Percentiles rank a stretch among this genome's conserved stretches.
phyloP scores from a whole-genome alignment of 129 eudicot species.

The Arctium minus region DNA sequence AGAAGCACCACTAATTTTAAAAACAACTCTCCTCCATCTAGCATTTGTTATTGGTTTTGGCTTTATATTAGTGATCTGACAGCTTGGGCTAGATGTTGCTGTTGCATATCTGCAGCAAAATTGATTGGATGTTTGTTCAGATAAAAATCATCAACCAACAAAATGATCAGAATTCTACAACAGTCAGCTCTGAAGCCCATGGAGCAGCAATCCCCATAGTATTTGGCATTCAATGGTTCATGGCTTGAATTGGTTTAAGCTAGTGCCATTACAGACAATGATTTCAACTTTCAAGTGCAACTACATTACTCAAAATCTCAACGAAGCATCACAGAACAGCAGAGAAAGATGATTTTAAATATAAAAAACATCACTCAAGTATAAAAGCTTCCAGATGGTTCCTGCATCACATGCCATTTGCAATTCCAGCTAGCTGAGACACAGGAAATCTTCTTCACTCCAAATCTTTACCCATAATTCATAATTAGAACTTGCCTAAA shows the following conservation, averaged over 20 bases:
- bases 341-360: too few relatives aligned
- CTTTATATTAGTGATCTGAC: conserved; percentile 47
- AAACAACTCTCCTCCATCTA: conserved; percentile 93
- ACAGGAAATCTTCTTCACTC: too few relatives aligned
- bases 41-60: conserved; percentile 55
- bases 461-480: too few relatives aligned
- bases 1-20: conserved; percentile 94
- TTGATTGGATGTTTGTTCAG: background rate
- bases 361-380: too few relatives aligned
- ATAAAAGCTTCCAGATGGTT: too few relatives aligned
- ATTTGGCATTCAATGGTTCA: background rate
- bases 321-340: too few relatives aligned
- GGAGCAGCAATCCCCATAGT: background rate
- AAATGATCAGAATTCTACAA: background rate
- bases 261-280: background rate
- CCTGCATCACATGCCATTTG: too few relatives aligned
- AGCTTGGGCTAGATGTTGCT: conserved; percentile 50
- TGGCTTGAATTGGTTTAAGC: background rate
- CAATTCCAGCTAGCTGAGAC: too few relatives aligned
- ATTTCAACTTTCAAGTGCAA: background rate
- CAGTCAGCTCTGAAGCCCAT: background rate
- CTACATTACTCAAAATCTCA: background rate
- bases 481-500: too few relatives aligned
- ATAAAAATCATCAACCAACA: background rate
- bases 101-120: conserved; percentile 57